A percentile compares a stretch with the other conserved stretches of the same genome.
Conservation (phyloP, 192 early-diverging fungal species). For the Coemansia sp. region DNA sequence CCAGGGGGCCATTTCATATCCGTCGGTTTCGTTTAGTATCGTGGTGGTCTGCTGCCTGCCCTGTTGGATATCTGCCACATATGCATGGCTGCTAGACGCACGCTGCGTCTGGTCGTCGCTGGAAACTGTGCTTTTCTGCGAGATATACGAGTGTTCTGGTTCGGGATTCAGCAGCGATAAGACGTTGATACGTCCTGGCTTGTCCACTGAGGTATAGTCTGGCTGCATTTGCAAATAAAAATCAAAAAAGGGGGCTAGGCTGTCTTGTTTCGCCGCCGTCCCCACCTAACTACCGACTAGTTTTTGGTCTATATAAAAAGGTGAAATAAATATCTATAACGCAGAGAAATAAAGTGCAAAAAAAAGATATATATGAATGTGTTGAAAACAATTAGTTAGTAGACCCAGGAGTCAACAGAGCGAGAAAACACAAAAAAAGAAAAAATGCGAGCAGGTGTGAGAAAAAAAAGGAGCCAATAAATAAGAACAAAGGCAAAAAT, state of each 20-base stretch:
- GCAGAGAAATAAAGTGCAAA: background rate
- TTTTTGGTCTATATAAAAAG: background rate
- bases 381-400: background rate
- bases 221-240: background rate
- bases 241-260: background rate
- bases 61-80: too few relatives aligned
- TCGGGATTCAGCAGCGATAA: slow-evolving; percentile 8
- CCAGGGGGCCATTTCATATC: too few relatives aligned
- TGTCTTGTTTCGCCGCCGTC: too few relatives aligned
- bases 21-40: too few relatives aligned
- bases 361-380: background rate
- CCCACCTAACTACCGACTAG: background rate
- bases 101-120: too few relatives aligned
- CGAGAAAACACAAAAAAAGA: too few relatives aligned
- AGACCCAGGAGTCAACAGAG: too few relatives aligned
- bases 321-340: background rate
- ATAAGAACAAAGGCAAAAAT: too few relatives aligned
- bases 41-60: too few relatives aligned
- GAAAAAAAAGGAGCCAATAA: slow-evolving; percentile 6
- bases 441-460: background rate
- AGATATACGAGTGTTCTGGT: background rate
- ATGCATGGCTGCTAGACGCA: too few relatives aligned
- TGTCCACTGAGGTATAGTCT: background rate
- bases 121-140: background rate
- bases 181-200: slow-evolving; percentile 6